phyloP scores from a whole-genome alignment of 192 early-diverging fungal genomes.

The Gonapodya sp. region DNA sequence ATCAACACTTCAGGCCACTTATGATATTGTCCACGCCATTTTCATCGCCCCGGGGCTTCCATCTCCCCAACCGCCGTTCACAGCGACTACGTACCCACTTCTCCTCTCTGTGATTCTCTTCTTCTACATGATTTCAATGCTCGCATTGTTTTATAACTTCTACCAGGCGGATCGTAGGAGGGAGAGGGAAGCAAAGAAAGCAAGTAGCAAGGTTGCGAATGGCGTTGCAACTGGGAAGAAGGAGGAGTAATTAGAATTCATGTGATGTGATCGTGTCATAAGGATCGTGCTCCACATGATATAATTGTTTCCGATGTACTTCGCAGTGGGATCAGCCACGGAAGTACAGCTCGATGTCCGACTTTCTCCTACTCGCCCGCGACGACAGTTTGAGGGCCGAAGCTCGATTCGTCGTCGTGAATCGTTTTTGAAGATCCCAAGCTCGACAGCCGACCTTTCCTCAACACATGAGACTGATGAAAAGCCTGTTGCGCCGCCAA shows the following conservation, averaged over 20 bases:
- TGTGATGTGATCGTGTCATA: too few relatives aligned
- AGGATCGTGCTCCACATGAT: too few relatives aligned
- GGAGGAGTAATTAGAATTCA: too few relatives aligned
- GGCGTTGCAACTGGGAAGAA: too few relatives aligned
- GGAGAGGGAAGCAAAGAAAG: conserved; percentile 16
- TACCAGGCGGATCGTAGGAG: conserved; percentile 36
- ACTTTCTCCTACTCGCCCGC: not conserved
- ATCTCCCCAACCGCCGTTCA: conserved; percentile 8
- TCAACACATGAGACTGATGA: not conserved
- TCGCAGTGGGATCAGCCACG: not conserved
- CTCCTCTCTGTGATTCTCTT: conserved; percentile 40
- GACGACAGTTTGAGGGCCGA: not conserved
- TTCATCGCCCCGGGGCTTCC: conserved; percentile 12
- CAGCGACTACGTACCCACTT: conserved; percentile 32
- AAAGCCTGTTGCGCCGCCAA: not conserved
- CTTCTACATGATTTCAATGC: conserved; percentile 58
- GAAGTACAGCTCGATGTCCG: not conserved
- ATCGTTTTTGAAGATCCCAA: not conserved
- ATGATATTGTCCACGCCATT: conserved; percentile 17
- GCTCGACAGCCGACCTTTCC: not conserved
- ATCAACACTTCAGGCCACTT: conserved; percentile 27
- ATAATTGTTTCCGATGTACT: too few relatives aligned
- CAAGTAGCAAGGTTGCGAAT: not conserved
- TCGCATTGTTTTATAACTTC: conserved; percentile 53
- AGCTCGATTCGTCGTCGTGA: not conserved